phyloP scores from a whole-genome alignment of 2,329 filamentous ascomycete genomes.

The Botrytis porri region DNA sequence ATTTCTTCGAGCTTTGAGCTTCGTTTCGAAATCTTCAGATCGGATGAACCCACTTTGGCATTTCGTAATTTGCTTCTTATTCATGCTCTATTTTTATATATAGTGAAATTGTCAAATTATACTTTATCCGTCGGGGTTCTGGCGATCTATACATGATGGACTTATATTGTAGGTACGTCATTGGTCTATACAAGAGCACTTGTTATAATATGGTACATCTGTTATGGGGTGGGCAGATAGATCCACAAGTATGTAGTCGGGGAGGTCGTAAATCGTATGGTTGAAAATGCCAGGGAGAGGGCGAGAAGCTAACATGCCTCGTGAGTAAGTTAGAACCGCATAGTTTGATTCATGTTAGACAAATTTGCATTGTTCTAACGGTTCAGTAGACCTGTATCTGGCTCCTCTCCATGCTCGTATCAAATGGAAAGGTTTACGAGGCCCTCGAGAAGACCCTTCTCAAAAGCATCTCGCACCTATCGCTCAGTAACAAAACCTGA shows the following conservation, averaged over 20 bases:
- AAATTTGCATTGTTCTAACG: background rate
- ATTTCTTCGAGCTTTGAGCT: constrained; percentile 1
- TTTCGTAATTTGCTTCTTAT: constrained; percentile 6
- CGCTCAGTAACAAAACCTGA: background rate
- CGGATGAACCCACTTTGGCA: constrained; percentile 7
- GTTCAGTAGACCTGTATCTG: constrained; percentile 4
- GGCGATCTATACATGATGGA: background rate
- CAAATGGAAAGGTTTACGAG: background rate
- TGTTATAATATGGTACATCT: constrained; percentile 11
- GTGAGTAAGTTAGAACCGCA: background rate
- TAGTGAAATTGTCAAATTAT: background rate
- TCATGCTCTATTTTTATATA: constrained; percentile 4
- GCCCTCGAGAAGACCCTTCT: background rate
- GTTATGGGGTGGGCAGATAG: background rate
- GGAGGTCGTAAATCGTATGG: background rate
- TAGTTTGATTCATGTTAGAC: constrained; percentile 12
- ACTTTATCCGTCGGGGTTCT: background rate
- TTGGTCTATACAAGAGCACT: background rate
- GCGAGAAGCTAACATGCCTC: background rate
- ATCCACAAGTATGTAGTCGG: constrained; percentile 1
- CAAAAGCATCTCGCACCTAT: background rate
- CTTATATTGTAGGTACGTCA: constrained; percentile 5
- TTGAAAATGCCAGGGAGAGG: background rate
- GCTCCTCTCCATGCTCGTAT: background rate
- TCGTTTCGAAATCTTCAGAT: background rate